These are phyloP conservation scores for Arabidopsis thaliana DNA, from an alignment of 345 rosid species.

Conservation along the genomic window DNA sequence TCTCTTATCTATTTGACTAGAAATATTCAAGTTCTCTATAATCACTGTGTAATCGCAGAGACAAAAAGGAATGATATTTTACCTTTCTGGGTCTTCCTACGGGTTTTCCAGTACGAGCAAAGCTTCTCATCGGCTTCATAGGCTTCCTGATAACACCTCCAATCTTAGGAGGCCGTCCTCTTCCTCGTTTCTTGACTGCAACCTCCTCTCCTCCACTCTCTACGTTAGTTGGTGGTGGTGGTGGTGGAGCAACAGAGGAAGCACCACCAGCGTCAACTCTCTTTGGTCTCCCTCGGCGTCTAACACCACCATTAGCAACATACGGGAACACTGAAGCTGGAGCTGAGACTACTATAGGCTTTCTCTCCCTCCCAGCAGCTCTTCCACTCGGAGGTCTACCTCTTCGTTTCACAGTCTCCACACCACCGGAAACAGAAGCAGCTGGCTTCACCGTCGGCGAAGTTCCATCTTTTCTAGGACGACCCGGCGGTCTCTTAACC, in stretches of 20 bases:
- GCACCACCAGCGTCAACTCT: slow-evolving; percentile 36
- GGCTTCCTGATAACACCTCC: slow-evolving; percentile 45
- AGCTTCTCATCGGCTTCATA: slow-evolving; percentile 36
- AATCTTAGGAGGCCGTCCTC: slow-evolving; percentile 65
- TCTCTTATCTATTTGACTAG: slow-evolving; percentile 20
- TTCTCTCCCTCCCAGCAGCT: slow-evolving; percentile 43
- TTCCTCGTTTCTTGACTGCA: slow-evolving; percentile 51
- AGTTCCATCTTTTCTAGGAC: slow-evolving; percentile 56
- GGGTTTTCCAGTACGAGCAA: slow-evolving; percentile 52
- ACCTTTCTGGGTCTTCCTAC: slow-evolving; percentile 88
- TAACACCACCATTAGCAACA: slow-evolving; percentile 42
- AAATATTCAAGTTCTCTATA: background rate
- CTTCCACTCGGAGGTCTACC: slow-evolving; percentile 47
- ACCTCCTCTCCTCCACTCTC: slow-evolving; percentile 27
- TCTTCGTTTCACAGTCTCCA: slow-evolving; percentile 32
- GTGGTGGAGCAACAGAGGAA: slow-evolving; percentile 23
- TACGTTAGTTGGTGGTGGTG: background rate
- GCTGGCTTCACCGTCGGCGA: slow-evolving; percentile 25
- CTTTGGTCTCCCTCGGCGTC: slow-evolving; percentile 75
- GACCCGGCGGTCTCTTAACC: slow-evolving; percentile 52
- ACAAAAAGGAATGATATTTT: background rate
- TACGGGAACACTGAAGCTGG: slow-evolving; percentile 38
- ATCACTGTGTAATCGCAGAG: background rate
- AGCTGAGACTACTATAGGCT: slow-evolving; percentile 35
- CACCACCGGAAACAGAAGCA: slow-evolving; percentile 23